phyloP scores from a whole-genome alignment of 2,329 filamentous ascomycete genomes.

The Elsinoe arachidis region DNA sequence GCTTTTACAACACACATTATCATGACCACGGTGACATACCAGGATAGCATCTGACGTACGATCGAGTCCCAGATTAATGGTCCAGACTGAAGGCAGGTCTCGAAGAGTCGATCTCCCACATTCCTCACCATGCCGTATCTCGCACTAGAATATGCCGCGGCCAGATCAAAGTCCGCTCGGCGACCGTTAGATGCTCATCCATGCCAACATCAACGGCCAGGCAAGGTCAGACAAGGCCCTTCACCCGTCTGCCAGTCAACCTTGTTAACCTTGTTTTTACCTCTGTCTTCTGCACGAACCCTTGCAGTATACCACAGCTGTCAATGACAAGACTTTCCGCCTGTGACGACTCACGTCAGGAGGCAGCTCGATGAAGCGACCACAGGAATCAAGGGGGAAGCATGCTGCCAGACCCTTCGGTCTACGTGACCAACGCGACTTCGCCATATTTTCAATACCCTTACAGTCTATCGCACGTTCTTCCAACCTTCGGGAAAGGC shows the following conservation, averaged over 20 bases:
- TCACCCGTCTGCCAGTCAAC: background rate
- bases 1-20: too few relatives aligned
- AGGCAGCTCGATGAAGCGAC: background rate
- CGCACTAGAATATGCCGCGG: background rate
- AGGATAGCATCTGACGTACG: too few relatives aligned
- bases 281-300: background rate
- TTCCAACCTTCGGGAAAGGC: slow-evolving; percentile 17
- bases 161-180: background rate
- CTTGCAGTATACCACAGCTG: background rate
- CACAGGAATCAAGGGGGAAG: background rate
- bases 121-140: too few relatives aligned
- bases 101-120: too few relatives aligned
- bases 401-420: background rate
- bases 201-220: background rate
- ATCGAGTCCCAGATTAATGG: too few relatives aligned
- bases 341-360: background rate
- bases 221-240: background rate
- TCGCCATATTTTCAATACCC: slow-evolving; percentile 23
- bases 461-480: slow-evolving; percentile 20
- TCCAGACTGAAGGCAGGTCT: too few relatives aligned
- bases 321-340: background rate
- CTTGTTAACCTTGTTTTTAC: background rate
- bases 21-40: too few relatives aligned
- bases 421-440: background rate
- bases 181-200: background rate